These are phyloP conservation scores for Mycena haematopus DNA, from an alignment of 768 basidiomycete genomes.

Conservation along the genomic window DNA sequence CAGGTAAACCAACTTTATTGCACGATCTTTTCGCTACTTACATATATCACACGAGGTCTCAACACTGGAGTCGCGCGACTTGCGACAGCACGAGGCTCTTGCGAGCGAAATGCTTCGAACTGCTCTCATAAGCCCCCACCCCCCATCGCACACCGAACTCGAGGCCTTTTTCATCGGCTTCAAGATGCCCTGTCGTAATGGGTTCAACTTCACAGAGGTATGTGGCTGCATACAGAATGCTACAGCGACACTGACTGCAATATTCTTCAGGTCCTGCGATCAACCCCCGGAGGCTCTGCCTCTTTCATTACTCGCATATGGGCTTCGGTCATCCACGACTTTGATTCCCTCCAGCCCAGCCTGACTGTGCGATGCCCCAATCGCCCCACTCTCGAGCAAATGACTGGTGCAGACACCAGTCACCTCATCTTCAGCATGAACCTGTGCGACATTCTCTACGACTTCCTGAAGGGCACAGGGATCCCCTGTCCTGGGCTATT, in stretches of 20 bases:
- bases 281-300: slow-evolving; percentile 1
- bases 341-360: not conserved
- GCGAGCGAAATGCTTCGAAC: not conserved
- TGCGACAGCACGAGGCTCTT: not conserved
- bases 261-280: slow-evolving; percentile 2
- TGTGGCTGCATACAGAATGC: not conserved
- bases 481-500: slow-evolving; percentile 6
- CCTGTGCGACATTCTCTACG: not conserved
- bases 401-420: too few species aligned
- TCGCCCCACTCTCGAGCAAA: not conserved
- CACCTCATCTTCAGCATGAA: not conserved
- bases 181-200: not conserved
- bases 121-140: not conserved
- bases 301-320: not conserved
- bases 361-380: not conserved
- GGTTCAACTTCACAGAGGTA: not conserved
- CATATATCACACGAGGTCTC: not conserved
- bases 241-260: too few species aligned
- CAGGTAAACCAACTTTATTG: not conserved
- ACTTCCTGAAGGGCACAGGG: not conserved
- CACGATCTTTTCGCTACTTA: not conserved
- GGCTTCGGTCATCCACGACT: slow-evolving; percentile 5
- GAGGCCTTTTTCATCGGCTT: not conserved
- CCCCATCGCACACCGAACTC: not conserved
- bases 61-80: not conserved